Conservation (phyloP, 2,329 filamentous ascomycete species). For the Diaporthe citri region DNA sequence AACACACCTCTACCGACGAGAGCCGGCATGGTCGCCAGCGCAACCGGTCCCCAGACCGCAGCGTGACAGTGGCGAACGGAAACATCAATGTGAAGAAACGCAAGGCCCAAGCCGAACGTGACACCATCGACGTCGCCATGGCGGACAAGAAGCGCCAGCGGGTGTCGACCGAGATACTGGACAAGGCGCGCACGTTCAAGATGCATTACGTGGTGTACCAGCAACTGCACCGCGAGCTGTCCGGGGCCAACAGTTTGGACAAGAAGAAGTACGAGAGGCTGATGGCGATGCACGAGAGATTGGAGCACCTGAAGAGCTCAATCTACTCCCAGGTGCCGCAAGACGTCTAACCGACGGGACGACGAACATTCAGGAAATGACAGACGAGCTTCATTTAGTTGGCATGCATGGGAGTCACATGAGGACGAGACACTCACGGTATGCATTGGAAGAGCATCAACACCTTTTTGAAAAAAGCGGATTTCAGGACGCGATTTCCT, state of each 20-base stretch:
- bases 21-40: slow-evolving; percentile 40
- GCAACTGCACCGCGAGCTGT: slow-evolving; percentile 67
- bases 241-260: slow-evolving; percentile 62
- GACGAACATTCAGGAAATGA: background rate
- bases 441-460: slow-evolving; percentile 27
- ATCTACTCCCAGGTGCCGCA: slow-evolving; percentile 59
- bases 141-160: slow-evolving; percentile 55
- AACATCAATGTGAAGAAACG: slow-evolving; percentile 44
- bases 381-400: slow-evolving; percentile 24
- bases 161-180: slow-evolving; percentile 62
- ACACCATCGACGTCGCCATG: slow-evolving; percentile 45
- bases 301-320: slow-evolving; percentile 69
- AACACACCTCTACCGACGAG: slow-evolving; percentile 48
- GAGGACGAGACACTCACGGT: slow-evolving; percentile 4
- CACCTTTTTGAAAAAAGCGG: background rate
- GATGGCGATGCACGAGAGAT: slow-evolving; percentile 65
- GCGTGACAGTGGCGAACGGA: slow-evolving; percentile 44
- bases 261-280: slow-evolving; percentile 64
- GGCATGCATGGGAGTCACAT: slow-evolving; percentile 2
- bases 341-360: slow-evolving; percentile 48
- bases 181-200: slow-evolving; percentile 69
- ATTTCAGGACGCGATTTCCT: slow-evolving; percentile 9
- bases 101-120: slow-evolving; percentile 38
- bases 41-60: slow-evolving; percentile 42
- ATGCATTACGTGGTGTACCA: slow-evolving; percentile 69